Base-by-base conservation (phyloP, 78 protist species). In the Polysphondylium violaceum region DNA sequence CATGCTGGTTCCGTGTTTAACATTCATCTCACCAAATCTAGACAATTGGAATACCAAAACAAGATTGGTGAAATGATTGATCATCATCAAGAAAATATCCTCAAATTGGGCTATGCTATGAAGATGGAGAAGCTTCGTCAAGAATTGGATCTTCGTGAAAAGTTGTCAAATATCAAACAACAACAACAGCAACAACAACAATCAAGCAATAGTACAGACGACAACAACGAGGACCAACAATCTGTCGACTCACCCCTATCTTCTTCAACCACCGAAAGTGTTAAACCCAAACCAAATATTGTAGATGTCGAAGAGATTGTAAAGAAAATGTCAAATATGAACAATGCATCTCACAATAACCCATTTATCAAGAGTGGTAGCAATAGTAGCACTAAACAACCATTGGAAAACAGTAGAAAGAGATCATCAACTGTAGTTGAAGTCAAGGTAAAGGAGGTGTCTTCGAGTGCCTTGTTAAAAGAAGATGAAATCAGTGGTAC, bases 11-110 rank as follows among this genome's bases (percentile, higher is more conserved):
- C 81, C n/a, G 91, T 83, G 17, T 83, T 83, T 44, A 83, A 73
- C 23, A 68, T 83, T 12, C 53, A 83, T 41, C 41, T 67, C 23
- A 83, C 91, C 25, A 83, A 83, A 43, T 83, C 91, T 0, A 27
- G 79, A 27, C 91, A 83, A 35, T 35, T 69, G 7, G 91, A 83
- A 33, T 79, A 83, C 29, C 91, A 83, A 36, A 69, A 69, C 33
- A 35, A 63, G 21, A 83, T 83, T 44, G 91, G 91, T 56, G 91
- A 83, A 29, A 83, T 83, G 91, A 83, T 83, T 31, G 91, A 83
- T 71, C 29, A 11, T 29, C 91, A 83, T 58, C 91, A 83, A 55
- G 91, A 83, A 36, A 83, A 69, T 40, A 56, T 83, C 0, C 17
- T 83, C 4, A 83, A 83, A 38, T 27, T 83, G 1, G 91, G 79